Conservation (phyloP, 2,329 filamentous ascomycete species). For the Neurospora sp. region DNA sequence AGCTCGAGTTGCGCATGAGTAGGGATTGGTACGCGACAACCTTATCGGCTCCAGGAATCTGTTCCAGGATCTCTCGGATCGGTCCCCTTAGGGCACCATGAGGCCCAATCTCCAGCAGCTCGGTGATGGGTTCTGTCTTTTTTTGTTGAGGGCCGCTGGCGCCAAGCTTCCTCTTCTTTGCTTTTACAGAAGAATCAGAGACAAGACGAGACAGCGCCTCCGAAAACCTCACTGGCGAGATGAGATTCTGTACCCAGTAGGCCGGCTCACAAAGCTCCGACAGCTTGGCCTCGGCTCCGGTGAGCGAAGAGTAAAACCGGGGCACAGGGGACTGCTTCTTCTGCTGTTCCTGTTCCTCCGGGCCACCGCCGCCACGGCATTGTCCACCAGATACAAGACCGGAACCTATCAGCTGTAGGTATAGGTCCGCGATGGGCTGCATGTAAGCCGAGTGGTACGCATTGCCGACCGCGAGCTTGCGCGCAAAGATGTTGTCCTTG, state of each 20-base stretch:
- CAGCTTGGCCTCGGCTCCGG: background rate
- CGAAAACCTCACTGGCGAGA: conserved; percentile 24
- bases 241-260: conserved; percentile 28
- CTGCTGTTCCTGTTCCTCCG: no score
- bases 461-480: conserved; percentile 17
- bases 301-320: background rate
- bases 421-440: conserved; percentile 5
- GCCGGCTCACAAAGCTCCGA: conserved; percentile 7
- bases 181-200: background rate
- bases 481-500: conserved; percentile 3
- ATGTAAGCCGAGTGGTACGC: conserved; percentile 24
- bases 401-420: conserved; percentile 12
- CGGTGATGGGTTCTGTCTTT: conserved; percentile 13
- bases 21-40: background rate
- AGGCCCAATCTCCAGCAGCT: conserved; percentile 24
- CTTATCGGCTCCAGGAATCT: conserved; percentile 6
- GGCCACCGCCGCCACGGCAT: no score
- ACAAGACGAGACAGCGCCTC: conserved; percentile 17
- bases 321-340: no score
- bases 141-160: conserved; percentile 5
- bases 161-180: background rate
- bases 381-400: conserved; percentile 2
- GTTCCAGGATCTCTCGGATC: conserved; percentile 18
- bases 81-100: conserved; percentile 21
- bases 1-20: background rate